phyloP scores from a whole-genome alignment of 2,329 filamentous ascomycete genomes.

The Emmonsia crescens region DNA sequence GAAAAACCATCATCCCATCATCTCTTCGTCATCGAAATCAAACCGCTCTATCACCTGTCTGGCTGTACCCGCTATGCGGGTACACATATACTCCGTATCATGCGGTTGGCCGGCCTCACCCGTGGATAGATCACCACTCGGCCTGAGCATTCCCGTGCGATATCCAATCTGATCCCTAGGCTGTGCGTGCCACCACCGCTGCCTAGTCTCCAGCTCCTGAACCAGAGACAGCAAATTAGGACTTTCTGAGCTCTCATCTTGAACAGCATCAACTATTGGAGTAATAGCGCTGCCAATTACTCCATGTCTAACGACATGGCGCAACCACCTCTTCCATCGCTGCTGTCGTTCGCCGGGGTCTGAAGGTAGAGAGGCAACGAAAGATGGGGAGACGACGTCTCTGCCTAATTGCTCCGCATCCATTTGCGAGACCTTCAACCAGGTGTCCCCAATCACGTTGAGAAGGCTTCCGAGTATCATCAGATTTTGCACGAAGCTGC shows the following conservation, averaged over 20 bases:
- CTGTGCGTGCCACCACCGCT: constrained; percentile 32
- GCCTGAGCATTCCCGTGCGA: background rate
- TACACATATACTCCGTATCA: constrained; percentile 16
- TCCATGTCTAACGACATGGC: constrained; percentile 25
- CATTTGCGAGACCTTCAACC: constrained; percentile 30
- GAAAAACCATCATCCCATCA: constrained; percentile 1
- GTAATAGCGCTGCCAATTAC: constrained; percentile 25
- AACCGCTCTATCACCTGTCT: constrained; percentile 17
- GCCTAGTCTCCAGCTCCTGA: constrained; percentile 32
- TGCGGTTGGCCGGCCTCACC: constrained; percentile 3
- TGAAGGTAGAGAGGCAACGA: constrained; percentile 18
- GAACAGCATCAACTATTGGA: constrained; percentile 13
- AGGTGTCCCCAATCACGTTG: constrained; percentile 35
- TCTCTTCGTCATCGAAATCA: constrained; percentile 8
- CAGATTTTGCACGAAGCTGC: constrained; percentile 35
- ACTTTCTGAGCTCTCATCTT: constrained; percentile 21
- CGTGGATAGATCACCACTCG: background rate
- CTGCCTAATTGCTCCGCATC: constrained; percentile 28
- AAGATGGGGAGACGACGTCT: constrained; percentile 24
- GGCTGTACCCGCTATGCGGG: constrained; percentile 18
- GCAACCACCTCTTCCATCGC: constrained; percentile 31
- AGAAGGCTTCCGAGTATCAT: constrained; percentile 37
- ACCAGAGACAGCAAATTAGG: constrained; percentile 30
- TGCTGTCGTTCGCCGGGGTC: constrained; percentile 19
- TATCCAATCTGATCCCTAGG: background rate